phyloP scores from a whole-genome alignment of 2,329 filamentous ascomycete genomes.

The Colletotrichum endophyticum region DNA sequence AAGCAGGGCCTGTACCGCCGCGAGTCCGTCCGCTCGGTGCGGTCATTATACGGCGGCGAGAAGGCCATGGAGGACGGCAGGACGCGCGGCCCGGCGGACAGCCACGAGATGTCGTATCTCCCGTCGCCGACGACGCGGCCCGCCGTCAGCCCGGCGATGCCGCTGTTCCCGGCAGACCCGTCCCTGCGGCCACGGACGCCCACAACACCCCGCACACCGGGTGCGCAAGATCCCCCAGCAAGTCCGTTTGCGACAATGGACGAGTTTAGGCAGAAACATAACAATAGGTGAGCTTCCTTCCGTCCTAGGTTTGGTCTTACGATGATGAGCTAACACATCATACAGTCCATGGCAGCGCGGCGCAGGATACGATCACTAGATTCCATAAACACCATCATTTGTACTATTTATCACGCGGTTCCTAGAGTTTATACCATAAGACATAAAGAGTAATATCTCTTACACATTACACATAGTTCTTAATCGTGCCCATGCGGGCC shows the following conservation, averaged over 20 bases:
- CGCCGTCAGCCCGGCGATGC: conserved; percentile 9
- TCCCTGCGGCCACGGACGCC: neutral
- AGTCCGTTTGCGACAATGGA: conserved; percentile 13
- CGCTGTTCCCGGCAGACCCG: conserved; percentile 11
- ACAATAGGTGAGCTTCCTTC: neutral
- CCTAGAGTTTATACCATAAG: neutral
- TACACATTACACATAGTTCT: neutral
- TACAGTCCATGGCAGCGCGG: conserved; percentile 15
- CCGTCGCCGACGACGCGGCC: neutral
- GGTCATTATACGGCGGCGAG: neutral
- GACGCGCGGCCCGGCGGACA: neutral
- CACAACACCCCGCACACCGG: neutral
- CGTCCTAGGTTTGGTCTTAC: accelerated
- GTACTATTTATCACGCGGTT: neutral
- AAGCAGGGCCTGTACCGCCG: conserved; percentile 29
- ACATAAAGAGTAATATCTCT: neutral
- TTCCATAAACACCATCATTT: neutral
- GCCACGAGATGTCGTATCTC: conserved; percentile 10
- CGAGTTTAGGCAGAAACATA: conserved; percentile 7
- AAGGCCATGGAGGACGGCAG: conserved; percentile 10
- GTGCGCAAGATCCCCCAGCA: neutral
- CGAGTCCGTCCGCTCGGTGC: neutral
- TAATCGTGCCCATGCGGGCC: neutral
- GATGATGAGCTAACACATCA: neutral
- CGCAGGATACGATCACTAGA: conserved; percentile 12